Conservation (phyloP, 768 basidiomycete species). For the Russula virescens region DNA sequence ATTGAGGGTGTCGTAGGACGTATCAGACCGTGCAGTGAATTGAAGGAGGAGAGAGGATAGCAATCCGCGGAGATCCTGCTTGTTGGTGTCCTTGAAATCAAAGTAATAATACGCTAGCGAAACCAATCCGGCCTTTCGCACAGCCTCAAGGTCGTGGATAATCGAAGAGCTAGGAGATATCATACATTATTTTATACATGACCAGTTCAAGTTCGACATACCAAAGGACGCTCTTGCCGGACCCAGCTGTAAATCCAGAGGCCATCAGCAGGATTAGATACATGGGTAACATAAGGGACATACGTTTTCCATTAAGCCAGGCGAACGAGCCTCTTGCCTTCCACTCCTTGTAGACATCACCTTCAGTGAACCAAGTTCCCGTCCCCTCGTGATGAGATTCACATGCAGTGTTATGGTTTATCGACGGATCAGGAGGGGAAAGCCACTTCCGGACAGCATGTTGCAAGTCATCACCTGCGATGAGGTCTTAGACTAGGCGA, state of each 20-base stretch:
- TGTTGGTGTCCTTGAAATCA: background rate
- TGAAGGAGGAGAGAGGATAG: constrained; percentile 5
- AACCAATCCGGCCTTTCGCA: too few species aligned
- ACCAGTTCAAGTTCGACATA: background rate
- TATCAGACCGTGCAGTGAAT: background rate
- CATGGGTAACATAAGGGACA: background rate
- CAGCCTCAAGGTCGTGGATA: too few species aligned
- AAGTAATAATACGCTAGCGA: background rate
- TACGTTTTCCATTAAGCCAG: background rate
- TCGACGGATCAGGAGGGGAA: constrained; percentile 9
- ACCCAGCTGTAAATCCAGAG: background rate
- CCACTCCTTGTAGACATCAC: constrained; percentile 6
- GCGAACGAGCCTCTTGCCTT: background rate
- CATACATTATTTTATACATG: too few species aligned
- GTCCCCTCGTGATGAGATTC: background rate
- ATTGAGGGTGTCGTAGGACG: background rate
- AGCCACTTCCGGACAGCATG: background rate
- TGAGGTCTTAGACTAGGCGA: background rate
- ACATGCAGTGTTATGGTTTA: background rate
- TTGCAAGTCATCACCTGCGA: background rate
- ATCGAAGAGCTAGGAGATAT: too few species aligned
- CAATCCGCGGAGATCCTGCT: constrained; percentile 1
- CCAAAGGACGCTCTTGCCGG: constrained; percentile 6
- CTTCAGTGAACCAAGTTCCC: constrained; percentile 1
- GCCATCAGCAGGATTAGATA: background rate